phyloP scores from a whole-genome alignment of 345 rosid genomes.

The Stellera chamaejasme region DNA sequence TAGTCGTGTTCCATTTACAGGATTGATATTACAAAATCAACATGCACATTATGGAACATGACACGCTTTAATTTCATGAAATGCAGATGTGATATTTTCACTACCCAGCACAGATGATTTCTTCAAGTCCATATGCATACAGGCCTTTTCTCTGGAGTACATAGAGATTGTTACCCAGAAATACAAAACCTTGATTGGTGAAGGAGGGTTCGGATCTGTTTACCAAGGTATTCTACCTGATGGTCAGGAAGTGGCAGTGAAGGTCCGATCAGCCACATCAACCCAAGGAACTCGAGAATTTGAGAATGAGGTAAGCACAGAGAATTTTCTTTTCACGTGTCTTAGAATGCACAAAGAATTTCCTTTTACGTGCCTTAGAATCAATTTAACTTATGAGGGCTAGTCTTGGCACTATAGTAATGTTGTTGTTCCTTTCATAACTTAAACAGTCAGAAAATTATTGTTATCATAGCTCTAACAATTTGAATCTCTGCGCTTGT shows the following conservation, averaged over 20 bases:
- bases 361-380: background rate
- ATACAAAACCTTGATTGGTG: conserved; percentile 38
- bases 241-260: conserved; percentile 50
- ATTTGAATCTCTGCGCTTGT: conserved; percentile 11
- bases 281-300: conserved; percentile 51
- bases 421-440: no score
- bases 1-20: no score
- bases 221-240: conserved; percentile 40
- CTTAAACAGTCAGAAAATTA: no score
- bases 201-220: conserved; percentile 53
- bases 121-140: conserved; percentile 33
- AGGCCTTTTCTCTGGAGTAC: conserved; percentile 30
- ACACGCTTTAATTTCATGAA: background rate
- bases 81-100: conserved; percentile 48
- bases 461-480: conserved; percentile 6
- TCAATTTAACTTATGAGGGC: no score
- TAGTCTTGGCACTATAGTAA: no score
- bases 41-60: background rate
- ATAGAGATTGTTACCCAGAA: conserved; percentile 41
- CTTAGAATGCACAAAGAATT: background rate
- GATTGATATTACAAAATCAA: no score
- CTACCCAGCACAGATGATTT: conserved; percentile 28
- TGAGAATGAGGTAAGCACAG: conserved; percentile 38
- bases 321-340: background rate
- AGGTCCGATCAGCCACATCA: conserved; percentile 52